Evolutionary conservation across 441 rosid species (phyloP).

Genomic region (Kokia cookei): DNA sequence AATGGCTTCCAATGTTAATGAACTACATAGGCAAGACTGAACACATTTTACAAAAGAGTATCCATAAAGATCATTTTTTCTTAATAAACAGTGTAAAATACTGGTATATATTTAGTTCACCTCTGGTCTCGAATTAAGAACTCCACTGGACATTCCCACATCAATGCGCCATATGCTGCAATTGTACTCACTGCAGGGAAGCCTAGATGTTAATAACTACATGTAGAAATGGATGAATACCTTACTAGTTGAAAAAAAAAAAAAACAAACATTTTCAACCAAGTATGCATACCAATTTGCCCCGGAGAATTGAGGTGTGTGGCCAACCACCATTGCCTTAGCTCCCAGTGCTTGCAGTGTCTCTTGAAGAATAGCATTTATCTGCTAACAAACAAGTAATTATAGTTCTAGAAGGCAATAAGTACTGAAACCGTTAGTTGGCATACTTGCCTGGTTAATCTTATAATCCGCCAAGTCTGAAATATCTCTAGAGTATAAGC

Average conservation of each 20-base stretch:
- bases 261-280: neutral
- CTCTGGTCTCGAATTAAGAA: conserved; percentile 92
- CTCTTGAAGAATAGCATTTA: conserved; percentile 50
- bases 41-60: neutral
- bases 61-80: neutral
- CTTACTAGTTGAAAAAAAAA: neutral
- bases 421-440: neutral
- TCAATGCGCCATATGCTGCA: conserved; percentile 85
- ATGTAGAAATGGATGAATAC: neutral
- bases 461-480: conserved; percentile 53
- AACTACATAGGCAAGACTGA: neutral
- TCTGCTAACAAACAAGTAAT: conserved; percentile 26
- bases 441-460: conserved; percentile 53
- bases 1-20: neutral
- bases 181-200: conserved; percentile 53
- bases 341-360: conserved; percentile 67
- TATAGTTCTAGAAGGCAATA: conserved; percentile 5
- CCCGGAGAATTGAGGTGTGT: conserved; percentile 80
- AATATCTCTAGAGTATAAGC: conserved; percentile 72
- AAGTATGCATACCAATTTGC: conserved; percentile 56
- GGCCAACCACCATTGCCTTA: conserved; percentile 95
- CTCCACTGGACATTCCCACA: conserved; percentile 98
- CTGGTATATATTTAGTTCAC: conserved; percentile 23
- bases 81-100: neutral
- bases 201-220: neutral